Evolutionary conservation across 2,329 filamentous ascomycete species (phyloP), one percentile per base, ranked within the genome.

Genomic region (Lachnellula arida): DNA sequence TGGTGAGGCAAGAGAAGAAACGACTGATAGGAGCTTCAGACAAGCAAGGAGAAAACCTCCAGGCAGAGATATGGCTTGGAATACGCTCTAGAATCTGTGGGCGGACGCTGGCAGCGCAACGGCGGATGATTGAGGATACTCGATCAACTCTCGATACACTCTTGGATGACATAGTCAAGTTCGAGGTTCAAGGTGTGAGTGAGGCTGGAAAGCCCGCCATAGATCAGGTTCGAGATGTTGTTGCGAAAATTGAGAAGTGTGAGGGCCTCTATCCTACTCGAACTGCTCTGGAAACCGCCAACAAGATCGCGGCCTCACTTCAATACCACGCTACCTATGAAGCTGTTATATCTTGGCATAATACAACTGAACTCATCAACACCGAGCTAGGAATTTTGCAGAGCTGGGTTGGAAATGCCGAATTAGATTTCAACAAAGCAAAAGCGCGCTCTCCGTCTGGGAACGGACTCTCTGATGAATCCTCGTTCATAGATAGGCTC

Each of bases 1-100:
- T 99, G 8, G 93, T 99, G 56, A 90, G 91, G 67, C 94, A 99
- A 72, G 94, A 99, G 75, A 99, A 99, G 79, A 96, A 96, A 72
- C 85, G 94, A 46, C 74, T 99, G 67, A 94, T 95, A 63, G 92
- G 91, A 46, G 87, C 89, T 4, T 78, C 79, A 12, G 84, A 86
- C 52, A 78, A 80, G 63, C 75, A 80, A 58, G 80, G 78, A 54
- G 81, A 81, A 78, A 81, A 49, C 46, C 84, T 91, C 61, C 88
- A 88, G 67, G 82, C 84, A 34, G 82, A 86, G 55, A 88, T 97
- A 19, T 99, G 94, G 92, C 76, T 97, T 46, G 93, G 91, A 7
- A 82, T 97, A 34, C 82, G 92, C 54, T 87, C 94, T 48, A 91
- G 87, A 65, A 81, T 87, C 4, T 96, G 89, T 65, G 94, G 93